Evolutionary conservation across 2,329 filamentous ascomycete genomes (phyloP).

Genomic region (Westerdykella sp.): DNA sequence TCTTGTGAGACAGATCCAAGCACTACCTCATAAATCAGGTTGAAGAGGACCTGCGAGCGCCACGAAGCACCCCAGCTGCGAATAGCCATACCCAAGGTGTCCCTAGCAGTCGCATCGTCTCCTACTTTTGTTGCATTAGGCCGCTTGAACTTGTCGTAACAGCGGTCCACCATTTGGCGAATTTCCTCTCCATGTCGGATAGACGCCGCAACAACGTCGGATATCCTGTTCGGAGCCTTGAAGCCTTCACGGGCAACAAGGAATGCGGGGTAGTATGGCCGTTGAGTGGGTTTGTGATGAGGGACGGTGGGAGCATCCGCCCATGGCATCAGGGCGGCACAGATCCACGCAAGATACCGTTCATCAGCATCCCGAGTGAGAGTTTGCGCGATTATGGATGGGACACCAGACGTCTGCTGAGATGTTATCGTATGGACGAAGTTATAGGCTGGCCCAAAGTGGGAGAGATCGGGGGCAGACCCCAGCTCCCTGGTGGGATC

Average conservation of each 20-base stretch:
- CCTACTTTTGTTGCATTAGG: slow-evolving; percentile 42
- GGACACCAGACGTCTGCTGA: slow-evolving; percentile 36
- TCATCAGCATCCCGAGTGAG: slow-evolving; percentile 61
- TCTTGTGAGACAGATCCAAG: slow-evolving; percentile 35
- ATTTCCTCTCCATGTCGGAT: slow-evolving; percentile 60
- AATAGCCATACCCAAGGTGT: slow-evolving; percentile 67
- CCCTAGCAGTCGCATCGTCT: slow-evolving; percentile 46
- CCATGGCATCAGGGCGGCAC: slow-evolving; percentile 73
- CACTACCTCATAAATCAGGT: slow-evolving; percentile 58
- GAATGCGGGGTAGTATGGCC: slow-evolving; percentile 45
- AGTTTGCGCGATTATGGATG: slow-evolving; percentile 34
- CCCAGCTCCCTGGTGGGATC: slow-evolving; percentile 54
- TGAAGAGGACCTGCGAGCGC: slow-evolving; percentile 64
- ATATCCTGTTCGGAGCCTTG: slow-evolving; percentile 70
- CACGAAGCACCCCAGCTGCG: slow-evolving; percentile 67
- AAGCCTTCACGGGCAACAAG: slow-evolving; percentile 70
- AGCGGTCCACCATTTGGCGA: slow-evolving; percentile 50
- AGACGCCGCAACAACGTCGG: slow-evolving; percentile 60
- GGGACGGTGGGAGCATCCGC: slow-evolving; percentile 45
- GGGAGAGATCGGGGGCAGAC: slow-evolving; percentile 50
- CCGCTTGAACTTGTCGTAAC: slow-evolving; percentile 45
- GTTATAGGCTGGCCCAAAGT: slow-evolving; percentile 60
- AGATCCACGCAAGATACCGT: slow-evolving; percentile 67
- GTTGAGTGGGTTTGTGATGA: slow-evolving; percentile 42
- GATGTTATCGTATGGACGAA: slow-evolving; percentile 41